Evolutionary conservation across 2,329 filamentous ascomycete genomes (phyloP).

Genomic region (Helotiales sp.): DNA sequence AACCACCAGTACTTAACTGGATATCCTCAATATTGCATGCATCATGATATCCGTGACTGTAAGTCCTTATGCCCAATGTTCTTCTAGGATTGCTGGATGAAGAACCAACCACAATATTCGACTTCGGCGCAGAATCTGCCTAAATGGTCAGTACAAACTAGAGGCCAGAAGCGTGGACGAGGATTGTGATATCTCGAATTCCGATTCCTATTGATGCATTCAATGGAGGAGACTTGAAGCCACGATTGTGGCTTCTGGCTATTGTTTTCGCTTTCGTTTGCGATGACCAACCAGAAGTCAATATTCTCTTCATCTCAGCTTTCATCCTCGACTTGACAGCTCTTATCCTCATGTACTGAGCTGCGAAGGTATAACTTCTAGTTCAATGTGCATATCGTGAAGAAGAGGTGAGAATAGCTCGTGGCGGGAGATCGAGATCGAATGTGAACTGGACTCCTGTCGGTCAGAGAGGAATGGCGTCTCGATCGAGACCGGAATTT

Average conservation of each 20-base stretch:
- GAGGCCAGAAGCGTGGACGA: too few relatives aligned
- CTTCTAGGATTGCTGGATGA: too few relatives aligned
- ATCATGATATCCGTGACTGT: background rate
- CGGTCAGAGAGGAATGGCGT: background rate
- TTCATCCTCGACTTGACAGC: background rate
- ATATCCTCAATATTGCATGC: background rate
- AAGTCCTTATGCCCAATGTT: too few relatives aligned
- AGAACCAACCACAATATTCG: background rate
- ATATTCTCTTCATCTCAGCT: background rate
- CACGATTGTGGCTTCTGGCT: background rate
- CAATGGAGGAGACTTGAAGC: background rate
- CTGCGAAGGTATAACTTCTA: too few relatives aligned
- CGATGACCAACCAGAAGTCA: background rate
- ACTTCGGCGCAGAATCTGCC: background rate
- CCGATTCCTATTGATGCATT: background rate
- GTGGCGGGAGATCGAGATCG: too few relatives aligned
- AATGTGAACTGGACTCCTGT: too few relatives aligned
- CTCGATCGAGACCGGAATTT: background rate
- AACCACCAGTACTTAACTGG: background rate
- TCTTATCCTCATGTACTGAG: background rate
- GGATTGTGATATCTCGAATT: too few relatives aligned
- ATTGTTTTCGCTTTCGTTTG: background rate
- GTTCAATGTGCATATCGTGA: too few relatives aligned
- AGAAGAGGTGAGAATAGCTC: too few relatives aligned
- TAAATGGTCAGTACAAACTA: background rate